Evolutionary conservation across 495 filamentous ascomycete species (phyloP), one percentile per base, ranked within the genome.

Genomic region (Friedmanniomyces simplex): DNA sequence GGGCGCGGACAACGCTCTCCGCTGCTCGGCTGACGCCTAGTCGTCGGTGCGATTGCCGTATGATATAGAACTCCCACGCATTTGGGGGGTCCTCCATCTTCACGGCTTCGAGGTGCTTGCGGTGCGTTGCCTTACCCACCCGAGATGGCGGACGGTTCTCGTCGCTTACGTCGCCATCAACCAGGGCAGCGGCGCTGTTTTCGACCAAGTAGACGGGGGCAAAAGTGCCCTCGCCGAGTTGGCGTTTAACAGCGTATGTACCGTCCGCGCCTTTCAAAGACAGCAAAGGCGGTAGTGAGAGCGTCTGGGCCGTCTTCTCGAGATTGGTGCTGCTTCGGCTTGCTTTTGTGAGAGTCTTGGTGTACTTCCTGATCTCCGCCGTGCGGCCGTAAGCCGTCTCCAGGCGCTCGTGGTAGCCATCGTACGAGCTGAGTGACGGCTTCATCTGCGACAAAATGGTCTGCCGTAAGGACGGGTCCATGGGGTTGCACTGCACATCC

Each of bases 11-110:
- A 49, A 98, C 75, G 41, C 86, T 91, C 0, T 86, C 82, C 0
- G 79, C 74, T 0, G 85, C 83, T 2, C 91, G 84, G 14, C 79
- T 77, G 12, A 80, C 74, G 0, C 79, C 82, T 0, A 97, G 76
- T 6, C 93, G 86, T 0, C 80, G 74, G 51, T 89, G 82, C 1
- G 88, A 81, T 25, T 86, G 80, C 1, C 86, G 84, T 74, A 96
- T 91, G 71, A 98, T 94, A 70, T 96, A 87, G 69, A 96, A 98
- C 66, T 98, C 93, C 93, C 94, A 98, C 0, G 87, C 73, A 14
- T 81, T 84, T 0, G 91, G 88, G 3, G 91, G 89, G 49, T 85
- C 81, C 68, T 98, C 93, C 78, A 95, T 86, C 69, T 98, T 98
- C 60, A 98, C 74, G 1, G 93, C 93, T 69, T 96, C 88, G 20